Percentiles rank a stretch among this genome's conserved stretches.
Conservation (phyloP, 805 yeast genomes). For the Suhomyces prunicola region DNA sequence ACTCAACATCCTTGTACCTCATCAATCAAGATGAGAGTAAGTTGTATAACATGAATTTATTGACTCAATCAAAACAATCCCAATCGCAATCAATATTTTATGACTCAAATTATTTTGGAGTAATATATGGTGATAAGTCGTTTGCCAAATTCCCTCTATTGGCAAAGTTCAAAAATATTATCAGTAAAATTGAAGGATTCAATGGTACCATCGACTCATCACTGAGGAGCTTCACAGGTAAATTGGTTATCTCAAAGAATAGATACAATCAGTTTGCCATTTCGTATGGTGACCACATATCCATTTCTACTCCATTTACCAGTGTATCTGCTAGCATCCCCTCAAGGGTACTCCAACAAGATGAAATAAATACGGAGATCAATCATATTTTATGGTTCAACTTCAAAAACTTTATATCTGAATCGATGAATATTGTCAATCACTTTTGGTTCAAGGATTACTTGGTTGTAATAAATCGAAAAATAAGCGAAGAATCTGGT, state of each 20-base stretch:
- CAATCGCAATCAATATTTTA: constrained; percentile 17
- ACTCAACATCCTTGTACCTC: constrained; percentile 19
- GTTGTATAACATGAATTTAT: constrained; percentile 22
- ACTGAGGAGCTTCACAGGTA: constrained; percentile 18
- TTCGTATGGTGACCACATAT: constrained; percentile 24
- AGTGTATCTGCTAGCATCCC: not conserved
- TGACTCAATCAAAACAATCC: constrained; percentile 4
- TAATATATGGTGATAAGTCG: constrained; percentile 15
- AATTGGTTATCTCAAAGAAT: constrained; percentile 22
- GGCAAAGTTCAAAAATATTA: constrained; percentile 26
- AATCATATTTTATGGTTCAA: constrained; percentile 41
- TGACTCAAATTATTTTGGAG: constrained; percentile 25
- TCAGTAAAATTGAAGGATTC: constrained; percentile 19
- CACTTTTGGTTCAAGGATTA: constrained; percentile 37
- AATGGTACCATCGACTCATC: constrained; percentile 16
- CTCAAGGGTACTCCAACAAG: not conserved
- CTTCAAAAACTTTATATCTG: constrained; percentile 31
- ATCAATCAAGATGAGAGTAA: constrained; percentile 14
- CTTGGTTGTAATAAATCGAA: constrained; percentile 32
- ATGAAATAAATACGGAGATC: constrained; percentile 15
- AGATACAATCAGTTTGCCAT: constrained; percentile 24
- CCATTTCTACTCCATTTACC: constrained; percentile 29
- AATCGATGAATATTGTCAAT: constrained; percentile 29
- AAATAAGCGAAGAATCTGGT: constrained; percentile 13
- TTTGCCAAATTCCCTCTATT: constrained; percentile 29